Evolutionary conservation across 2,329 filamentous ascomycete species (phyloP).

Genomic region (Chrysoporthe puriensis): DNA sequence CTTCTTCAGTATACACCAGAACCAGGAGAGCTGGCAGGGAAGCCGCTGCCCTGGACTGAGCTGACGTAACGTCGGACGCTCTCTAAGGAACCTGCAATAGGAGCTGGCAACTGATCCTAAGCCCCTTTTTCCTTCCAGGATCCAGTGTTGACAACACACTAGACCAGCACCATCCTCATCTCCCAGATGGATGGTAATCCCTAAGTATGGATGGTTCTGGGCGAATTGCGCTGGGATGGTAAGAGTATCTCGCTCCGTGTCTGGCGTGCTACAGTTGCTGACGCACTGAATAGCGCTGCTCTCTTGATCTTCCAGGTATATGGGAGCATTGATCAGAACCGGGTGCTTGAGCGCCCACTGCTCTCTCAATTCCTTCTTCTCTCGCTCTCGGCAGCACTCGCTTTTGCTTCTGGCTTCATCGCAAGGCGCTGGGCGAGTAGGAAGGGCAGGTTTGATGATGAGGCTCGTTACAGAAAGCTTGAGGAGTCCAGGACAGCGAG

Average conservation of each 20-base stretch:
- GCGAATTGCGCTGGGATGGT: constrained; percentile 9
- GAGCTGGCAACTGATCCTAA: not conserved
- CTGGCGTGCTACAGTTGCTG: not conserved
- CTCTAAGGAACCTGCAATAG: not conserved
- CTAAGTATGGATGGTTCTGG: not conserved
- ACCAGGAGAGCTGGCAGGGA: not conserved
- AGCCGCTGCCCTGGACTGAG: not conserved
- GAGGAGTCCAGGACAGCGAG: constrained; percentile 40
- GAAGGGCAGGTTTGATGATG: constrained; percentile 49
- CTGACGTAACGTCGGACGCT: not conserved
- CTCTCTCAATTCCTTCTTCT: constrained; percentile 53
- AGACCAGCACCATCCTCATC: not conserved
- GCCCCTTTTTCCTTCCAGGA: constrained; percentile 7
- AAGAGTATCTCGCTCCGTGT: not conserved
- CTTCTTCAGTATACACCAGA: not conserved
- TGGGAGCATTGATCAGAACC: constrained; percentile 47
- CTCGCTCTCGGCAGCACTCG: constrained; percentile 47
- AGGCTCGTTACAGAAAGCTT: constrained; percentile 34
- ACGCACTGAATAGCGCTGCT: constrained; percentile 20
- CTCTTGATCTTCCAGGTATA: constrained; percentile 22
- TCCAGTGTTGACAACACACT: constrained; percentile 5
- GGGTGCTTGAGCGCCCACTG: constrained; percentile 55
- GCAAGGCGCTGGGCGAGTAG: constrained; percentile 52
- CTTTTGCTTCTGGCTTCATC: constrained; percentile 46
- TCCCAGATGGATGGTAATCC: constrained; percentile 4